Evolutionary conservation across 176 grass and related monocot genomes (phyloP).

Genomic region (Rhynchospora tenuis): DNA sequence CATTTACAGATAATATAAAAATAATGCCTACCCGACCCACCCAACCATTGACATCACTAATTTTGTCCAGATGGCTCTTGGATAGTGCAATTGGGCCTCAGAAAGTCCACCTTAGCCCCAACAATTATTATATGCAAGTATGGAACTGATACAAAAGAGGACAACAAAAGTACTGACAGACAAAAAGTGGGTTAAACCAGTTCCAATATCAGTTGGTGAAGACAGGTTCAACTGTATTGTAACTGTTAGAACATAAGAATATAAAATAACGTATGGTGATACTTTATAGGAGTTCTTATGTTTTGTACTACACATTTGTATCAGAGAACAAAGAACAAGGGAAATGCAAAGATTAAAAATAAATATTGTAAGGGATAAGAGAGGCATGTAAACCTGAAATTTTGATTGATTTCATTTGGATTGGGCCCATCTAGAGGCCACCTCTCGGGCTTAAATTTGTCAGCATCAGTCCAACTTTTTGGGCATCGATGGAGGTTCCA

Average conservation of each 20-base stretch:
- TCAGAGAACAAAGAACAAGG: not conserved
- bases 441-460: slow-evolving; percentile 95
- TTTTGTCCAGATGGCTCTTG: too few relatives aligned
- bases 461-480: slow-evolving; percentile 77
- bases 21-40: too few relatives aligned
- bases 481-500: slow-evolving; percentile 94
- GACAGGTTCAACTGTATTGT: not conserved
- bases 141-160: not conserved
- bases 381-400: slow-evolving; percentile 69
- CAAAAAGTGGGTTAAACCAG: not conserved
- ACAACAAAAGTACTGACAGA: not conserved
- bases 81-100: too few relatives aligned
- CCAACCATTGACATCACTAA: too few relatives aligned
- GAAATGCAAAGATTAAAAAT: not conserved
- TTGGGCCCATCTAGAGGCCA: slow-evolving; percentile 92
- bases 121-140: too few relatives aligned
- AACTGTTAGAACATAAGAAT: not conserved
- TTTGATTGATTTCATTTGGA: slow-evolving; percentile 97
- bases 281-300: not conserved
- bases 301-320: not conserved
- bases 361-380: not conserved
- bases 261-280: not conserved
- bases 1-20: too few relatives aligned
- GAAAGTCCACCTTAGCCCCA: too few relatives aligned
- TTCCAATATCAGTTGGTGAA: slow-evolving; percentile 1